Evolutionary conservation across 1,284 basidiomycete genomes (phyloP), one percentile per base, ranked within the genome.

Genomic region (Cystobasidium pallidum): DNA sequence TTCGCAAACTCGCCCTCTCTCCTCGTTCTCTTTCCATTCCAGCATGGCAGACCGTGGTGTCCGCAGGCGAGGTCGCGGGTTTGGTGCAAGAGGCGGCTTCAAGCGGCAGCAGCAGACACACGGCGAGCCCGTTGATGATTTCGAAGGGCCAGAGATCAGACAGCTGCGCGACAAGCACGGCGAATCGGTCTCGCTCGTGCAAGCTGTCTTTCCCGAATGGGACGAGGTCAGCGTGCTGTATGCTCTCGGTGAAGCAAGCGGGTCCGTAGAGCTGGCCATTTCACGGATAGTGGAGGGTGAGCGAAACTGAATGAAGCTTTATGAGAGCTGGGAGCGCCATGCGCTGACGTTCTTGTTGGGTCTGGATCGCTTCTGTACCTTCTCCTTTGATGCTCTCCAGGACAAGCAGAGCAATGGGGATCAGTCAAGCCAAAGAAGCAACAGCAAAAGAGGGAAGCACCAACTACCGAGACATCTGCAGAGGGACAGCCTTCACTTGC

Each of bases 281-380:
- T 86, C 86, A 19, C 85, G 89, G 79, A 92, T 94, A 77, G 86
- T 84, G 68, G 91, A 94, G 81, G 91, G 91, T 91, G 13, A n/a
- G 82, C 78, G 21, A 32, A 11, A 55, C 30, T 15, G 6, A 26
- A 11, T 13, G n/a, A 55, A 3, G 19, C 30, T 3, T 34, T 4
- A 13, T 26, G 10, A 55, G 24, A 34, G 24, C 52, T 55, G 13
- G n/a, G n/a, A n/a, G n/a, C n/a, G n/a, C n/a, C n/a, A n/a, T n/a
- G n/a, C n/a, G n/a, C n/a, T n/a, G n/a, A n/a, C n/a, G n/a, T n/a
- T n/a, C n/a, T n/a, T n/a, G n/a, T n/a, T n/a, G n/a, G n/a, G n/a
- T n/a, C n/a, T n/a, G n/a, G n/a, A n/a, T n/a, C n/a, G n/a, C n/a
- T n/a, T n/a, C n/a, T n/a, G n/a, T n/a, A n/a, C n/a, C n/a, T n/a